A percentile compares a stretch with the other conserved stretches of the same genome.
Evolutionary conservation across 2,329 filamentous ascomycete species (phyloP).

Genomic region (Pseudopyrenochaeta lycopersici): DNA sequence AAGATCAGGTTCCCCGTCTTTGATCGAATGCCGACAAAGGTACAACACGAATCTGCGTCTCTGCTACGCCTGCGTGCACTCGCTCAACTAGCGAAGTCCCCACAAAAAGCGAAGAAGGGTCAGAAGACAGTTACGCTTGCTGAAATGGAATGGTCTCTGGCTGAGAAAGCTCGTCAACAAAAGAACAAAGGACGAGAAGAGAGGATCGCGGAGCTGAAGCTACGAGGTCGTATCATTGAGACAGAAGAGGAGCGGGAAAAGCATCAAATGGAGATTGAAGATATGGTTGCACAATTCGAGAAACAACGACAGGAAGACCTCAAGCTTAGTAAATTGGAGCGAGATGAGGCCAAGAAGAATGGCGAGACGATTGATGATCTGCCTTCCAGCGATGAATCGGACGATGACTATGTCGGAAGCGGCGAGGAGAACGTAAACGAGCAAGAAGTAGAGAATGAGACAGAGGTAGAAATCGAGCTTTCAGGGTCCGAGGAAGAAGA

Average conservation of each 20-base stretch:
- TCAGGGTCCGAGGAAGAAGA: constrained; percentile 43
- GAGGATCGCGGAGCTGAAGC: constrained; percentile 77
- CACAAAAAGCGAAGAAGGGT: constrained; percentile 55
- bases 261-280: constrained; percentile 84
- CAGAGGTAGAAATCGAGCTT: constrained; percentile 33
- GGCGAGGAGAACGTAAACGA: constrained; percentile 58
- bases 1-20: constrained; percentile 64
- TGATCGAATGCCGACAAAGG: constrained; percentile 71
- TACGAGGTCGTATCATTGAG: constrained; percentile 82
- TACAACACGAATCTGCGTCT: constrained; percentile 69
- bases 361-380: constrained; percentile 54
- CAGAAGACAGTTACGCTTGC: constrained; percentile 70
- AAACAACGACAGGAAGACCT: constrained; percentile 83
- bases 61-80: constrained; percentile 76
- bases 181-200: constrained; percentile 80
- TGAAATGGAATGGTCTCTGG: constrained; percentile 74
- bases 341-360: constrained; percentile 73
- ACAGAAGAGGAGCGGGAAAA: constrained; percentile 86
- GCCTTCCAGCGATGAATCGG: constrained; percentile 64
- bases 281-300: constrained; percentile 73
- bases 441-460: constrained; percentile 47
- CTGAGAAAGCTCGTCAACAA: constrained; percentile 79
- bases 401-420: constrained; percentile 59
- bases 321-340: constrained; percentile 80
- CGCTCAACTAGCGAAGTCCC: constrained; percentile 74